Evolutionary conservation across 2,329 filamentous ascomycete genomes (phyloP).

Genomic region (Epichloe uncinata): DNA sequence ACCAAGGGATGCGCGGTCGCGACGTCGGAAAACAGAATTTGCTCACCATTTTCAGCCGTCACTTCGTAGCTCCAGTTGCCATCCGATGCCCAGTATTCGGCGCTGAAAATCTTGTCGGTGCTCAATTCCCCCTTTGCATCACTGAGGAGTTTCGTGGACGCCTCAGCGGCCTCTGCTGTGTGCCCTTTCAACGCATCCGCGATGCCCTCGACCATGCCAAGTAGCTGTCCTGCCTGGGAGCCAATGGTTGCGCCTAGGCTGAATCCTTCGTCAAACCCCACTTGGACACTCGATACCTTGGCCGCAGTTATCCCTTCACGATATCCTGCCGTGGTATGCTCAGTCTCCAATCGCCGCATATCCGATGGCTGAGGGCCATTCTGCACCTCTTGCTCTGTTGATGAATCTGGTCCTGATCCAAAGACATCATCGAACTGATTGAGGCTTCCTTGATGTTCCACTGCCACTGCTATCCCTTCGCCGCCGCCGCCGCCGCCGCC

Average conservation of each 20-base stretch:
- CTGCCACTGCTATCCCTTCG: conserved; percentile 2
- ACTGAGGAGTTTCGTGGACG: conserved; percentile 22
- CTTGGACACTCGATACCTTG: conserved; percentile 66
- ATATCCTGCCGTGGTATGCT: conserved; percentile 78
- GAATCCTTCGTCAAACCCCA: conserved; percentile 86
- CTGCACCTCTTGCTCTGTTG: conserved; percentile 7
- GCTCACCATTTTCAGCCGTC: conserved; percentile 19
- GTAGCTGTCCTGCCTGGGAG: conserved; percentile 54
- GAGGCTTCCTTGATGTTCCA: background rate
- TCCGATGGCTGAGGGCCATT: conserved; percentile 40
- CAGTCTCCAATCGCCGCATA: conserved; percentile 57
- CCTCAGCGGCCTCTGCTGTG: conserved; percentile 12
- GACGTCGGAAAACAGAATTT: conserved; percentile 46
- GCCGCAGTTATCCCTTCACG: conserved; percentile 70
- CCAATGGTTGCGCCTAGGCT: conserved; percentile 72
- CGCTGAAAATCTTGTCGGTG: conserved; percentile 48
- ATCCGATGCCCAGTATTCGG: conserved; percentile 54
- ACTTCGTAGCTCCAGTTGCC: conserved; percentile 59
- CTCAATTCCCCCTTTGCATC: conserved; percentile 46
- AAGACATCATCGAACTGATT: conserved; percentile 25
- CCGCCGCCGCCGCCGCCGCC: conserved; percentile 10
- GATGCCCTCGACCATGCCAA: conserved; percentile 69
- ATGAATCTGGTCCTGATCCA: conserved; percentile 15
- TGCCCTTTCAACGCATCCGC: conserved; percentile 29
- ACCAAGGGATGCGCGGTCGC: conserved; percentile 56